Conservation (phyloP, 1,284 basidiomycete species). For the Sanghuangporus sanghuang region DNA sequence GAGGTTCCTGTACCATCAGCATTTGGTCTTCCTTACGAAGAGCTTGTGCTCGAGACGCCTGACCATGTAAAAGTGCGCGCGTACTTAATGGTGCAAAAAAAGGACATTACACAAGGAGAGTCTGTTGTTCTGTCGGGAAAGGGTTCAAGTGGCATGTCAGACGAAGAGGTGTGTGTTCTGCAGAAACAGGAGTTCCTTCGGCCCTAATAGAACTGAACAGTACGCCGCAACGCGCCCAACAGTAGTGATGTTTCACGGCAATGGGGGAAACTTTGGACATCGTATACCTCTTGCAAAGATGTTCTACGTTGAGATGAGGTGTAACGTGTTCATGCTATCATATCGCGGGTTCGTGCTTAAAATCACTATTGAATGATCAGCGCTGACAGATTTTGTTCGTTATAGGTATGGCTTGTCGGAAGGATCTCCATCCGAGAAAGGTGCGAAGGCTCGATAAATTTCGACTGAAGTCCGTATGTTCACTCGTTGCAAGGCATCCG, state of each 20-base stretch:
- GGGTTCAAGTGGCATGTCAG: conserved; percentile 22
- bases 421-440: conserved; percentile 80
- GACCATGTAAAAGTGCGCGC: conserved; percentile 57
- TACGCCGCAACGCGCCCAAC: conserved; percentile 73
- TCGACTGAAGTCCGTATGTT: not conserved
- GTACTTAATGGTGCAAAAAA: conserved; percentile 53
- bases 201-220: conserved; percentile 29
- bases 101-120: conserved; percentile 27
- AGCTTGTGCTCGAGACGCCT: conserved; percentile 60
- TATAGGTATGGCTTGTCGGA: conserved; percentile 80
- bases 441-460: conserved; percentile 30
- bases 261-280: conserved; percentile 81
- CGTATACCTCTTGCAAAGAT: conserved; percentile 85
- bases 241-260: conserved; percentile 88
- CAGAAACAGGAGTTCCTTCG: conserved; percentile 27
- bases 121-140: conserved; percentile 17
- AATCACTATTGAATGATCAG: not conserved
- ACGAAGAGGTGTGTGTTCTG: conserved; percentile 24
- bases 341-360: conserved; percentile 66
- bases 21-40: conserved; percentile 68
- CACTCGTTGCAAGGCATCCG: conserved; percentile 52
- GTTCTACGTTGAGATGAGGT: conserved; percentile 80
- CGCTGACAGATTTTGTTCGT: not conserved
- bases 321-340: conserved; percentile 86
- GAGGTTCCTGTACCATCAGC: conserved; percentile 71